Evolutionary conservation across 2,329 filamentous ascomycete genomes (phyloP).

Genomic region (Microdochium bolleyi): DNA sequence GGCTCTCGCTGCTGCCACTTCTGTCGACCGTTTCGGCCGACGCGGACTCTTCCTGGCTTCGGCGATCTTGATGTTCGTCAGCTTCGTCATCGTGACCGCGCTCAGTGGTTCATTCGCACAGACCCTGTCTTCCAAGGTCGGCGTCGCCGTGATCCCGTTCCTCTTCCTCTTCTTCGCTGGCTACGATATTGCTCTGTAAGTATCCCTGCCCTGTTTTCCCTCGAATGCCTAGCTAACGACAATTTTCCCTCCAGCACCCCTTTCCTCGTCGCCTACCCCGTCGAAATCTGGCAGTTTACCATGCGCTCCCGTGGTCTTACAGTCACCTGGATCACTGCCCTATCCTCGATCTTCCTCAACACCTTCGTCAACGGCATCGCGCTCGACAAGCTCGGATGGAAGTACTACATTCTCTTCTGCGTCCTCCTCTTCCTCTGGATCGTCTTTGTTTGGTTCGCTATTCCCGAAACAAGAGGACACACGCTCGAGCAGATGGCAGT

Average conservation of each 20-base stretch:
- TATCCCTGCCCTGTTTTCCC: too few relatives aligned
- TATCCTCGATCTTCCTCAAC: conserved; percentile 9
- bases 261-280: conserved; percentile 28
- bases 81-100: conserved; percentile 32
- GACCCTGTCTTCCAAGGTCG: conserved; percentile 18
- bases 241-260: conserved; percentile 1
- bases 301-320: conserved; percentile 38
- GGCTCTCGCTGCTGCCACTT: too few relatives aligned
- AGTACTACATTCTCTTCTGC: conserved; percentile 36
- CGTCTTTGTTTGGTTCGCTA: conserved; percentile 24
- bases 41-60: conserved; percentile 32
- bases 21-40: conserved; percentile 15
- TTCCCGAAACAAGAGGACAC: conserved; percentile 13
- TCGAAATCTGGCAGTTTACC: conserved; percentile 39
- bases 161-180: conserved; percentile 23
- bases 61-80: conserved; percentile 31
- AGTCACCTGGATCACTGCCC: conserved; percentile 8
- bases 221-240: too few relatives aligned
- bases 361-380: conserved; percentile 34
- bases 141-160: conserved; percentile 26
- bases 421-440: conserved; percentile 15
- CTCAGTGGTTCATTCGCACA: conserved; percentile 25
- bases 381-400: conserved; percentile 29
- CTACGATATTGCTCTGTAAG: conserved; percentile 12
- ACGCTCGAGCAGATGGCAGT: conserved; percentile 10